Conservation (phyloP, 192 early-diverging fungal species). For the Spizellomyces punctatus region DNA sequence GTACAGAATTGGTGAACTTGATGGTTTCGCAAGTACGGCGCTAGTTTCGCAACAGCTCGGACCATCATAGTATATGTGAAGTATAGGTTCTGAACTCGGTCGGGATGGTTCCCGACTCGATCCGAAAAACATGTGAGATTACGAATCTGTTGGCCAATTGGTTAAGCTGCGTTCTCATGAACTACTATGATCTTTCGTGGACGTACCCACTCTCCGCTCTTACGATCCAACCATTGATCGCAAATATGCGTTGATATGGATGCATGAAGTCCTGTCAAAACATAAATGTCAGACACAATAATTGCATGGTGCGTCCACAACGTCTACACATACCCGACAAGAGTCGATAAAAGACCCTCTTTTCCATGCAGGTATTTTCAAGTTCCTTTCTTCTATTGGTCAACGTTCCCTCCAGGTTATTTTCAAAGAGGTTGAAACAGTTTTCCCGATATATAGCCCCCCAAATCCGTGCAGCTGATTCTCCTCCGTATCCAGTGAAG, state of each 20-base stretch:
- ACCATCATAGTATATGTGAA: conserved; percentile 89
- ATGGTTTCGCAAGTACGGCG: conserved; percentile 71
- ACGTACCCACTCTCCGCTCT: conserved; percentile 84
- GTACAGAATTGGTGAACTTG: conserved; percentile 65
- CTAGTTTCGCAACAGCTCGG: conserved; percentile 82
- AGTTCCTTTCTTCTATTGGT: conserved; percentile 1
- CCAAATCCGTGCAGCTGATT: conserved; percentile 88
- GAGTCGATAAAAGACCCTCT: conserved; percentile 69
- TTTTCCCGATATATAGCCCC: conserved; percentile 97
- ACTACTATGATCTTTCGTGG: not conserved
- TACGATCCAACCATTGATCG: conserved; percentile 86
- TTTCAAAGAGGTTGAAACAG: conserved; percentile 68
- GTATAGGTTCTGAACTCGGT: conserved; percentile 94
- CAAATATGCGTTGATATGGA: conserved; percentile 99
- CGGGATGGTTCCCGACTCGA: conserved; percentile 86
- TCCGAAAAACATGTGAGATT: conserved; percentile 90
- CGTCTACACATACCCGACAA: conserved; percentile 54
- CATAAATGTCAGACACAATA: not conserved
- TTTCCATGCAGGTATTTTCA: conserved; percentile 67
- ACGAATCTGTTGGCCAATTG: conserved; percentile 50
- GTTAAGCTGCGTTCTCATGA: conserved; percentile 12
- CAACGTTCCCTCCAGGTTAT: not conserved
- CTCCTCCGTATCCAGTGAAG: conserved; percentile 94
- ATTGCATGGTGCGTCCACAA: not conserved
- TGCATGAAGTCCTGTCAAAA: conserved; percentile 75